Evolutionary conservation across 2,329 filamentous ascomycete species (phyloP), one percentile per base, ranked within the genome.

Genomic region (Xylariaceae sp.): DNA sequence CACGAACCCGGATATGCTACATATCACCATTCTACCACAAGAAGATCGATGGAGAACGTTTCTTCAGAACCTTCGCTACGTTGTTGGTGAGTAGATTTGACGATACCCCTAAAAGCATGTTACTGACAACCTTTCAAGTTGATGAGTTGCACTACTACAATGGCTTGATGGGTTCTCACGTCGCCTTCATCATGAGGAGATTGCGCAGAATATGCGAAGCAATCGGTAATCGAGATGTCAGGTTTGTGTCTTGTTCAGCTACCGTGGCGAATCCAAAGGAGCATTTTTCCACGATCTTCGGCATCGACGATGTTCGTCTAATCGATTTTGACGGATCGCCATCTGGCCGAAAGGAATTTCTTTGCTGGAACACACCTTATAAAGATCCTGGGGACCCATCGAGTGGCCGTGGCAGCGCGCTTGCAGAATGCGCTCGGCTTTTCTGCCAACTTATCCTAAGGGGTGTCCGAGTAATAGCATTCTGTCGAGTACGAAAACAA

Each of bases 341-440:
- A 0, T 91, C 91, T 4, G 91, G 93, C 0, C 82, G 91, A 18
- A 97, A 97, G 71, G 93, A 97, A 69, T 97, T 97, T 59, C 71
- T 99, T 5, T 97, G 92, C 73, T 99, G 94, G 94, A 97, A 99
- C 68, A 97, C 93, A 0, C 94, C 94, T 0, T 96, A 86, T 73
- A 95, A 92, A 72, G 93, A 97, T 66, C 91, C 93, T 0, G 83
- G 81, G 0, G 93, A 97, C 73, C 89, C 92, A 7, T 85, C 88
- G 0, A 96, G 90, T 67, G 93, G 94, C 1, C 85, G 94, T 59
- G 90, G 90, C 11, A 90, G 90, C 71, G 87, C 88, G 2, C 85
- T 95, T 72, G 82, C 84, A 3, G 93, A 99, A 74, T 89, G 90
- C n/a, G 91, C 94, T 1, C 86, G 89, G 49, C 76, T 99, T 0